Percentiles rank a stretch among this genome's conserved stretches.
These are phyloP conservation scores for Suillus cothurnatus DNA, from an alignment of 768 basidiomycete species.

Conservation along the genomic window DNA sequence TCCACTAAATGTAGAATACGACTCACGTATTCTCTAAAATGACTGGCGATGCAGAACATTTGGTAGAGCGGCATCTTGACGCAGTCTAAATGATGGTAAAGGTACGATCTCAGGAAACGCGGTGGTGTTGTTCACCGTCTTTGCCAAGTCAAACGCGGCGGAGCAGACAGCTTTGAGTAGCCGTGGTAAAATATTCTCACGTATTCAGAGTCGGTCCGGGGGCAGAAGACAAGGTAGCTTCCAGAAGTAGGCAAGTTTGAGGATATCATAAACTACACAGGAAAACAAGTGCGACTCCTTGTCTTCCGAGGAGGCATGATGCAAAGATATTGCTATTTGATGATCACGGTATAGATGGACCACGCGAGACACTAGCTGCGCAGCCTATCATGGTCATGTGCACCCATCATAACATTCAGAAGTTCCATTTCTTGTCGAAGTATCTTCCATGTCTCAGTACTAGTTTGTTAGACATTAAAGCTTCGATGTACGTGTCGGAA, in stretches of 20 bases:
- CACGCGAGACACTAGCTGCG: neutral
- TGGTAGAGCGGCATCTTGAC: constrained; percentile 83
- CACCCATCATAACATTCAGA: neutral
- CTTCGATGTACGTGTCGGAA: neutral
- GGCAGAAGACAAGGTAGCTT: neutral
- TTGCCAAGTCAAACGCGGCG: neutral
- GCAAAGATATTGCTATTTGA: neutral
- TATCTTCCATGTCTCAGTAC: neutral
- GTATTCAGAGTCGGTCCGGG: neutral
- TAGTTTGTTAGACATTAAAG: neutral
- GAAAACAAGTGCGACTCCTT: neutral
- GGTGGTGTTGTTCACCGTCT: neutral
- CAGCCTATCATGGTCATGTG: neutral
- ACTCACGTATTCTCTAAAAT: constrained; percentile 73
- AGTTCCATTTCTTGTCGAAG: neutral
- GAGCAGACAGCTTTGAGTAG: neutral
- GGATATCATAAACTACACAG: neutral
- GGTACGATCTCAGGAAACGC: constrained; percentile 1
- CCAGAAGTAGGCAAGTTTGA: neutral
- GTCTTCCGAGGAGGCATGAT: neutral
- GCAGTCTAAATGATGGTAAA: neutral
- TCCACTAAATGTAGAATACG: constrained; percentile 2
- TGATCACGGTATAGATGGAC: neutral
- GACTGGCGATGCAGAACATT: constrained; percentile 80
- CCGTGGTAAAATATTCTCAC: neutral